These are phyloP conservation scores for Adansonia digitata DNA, from an alignment of 345 rosid species.

Conservation along the genomic window DNA sequence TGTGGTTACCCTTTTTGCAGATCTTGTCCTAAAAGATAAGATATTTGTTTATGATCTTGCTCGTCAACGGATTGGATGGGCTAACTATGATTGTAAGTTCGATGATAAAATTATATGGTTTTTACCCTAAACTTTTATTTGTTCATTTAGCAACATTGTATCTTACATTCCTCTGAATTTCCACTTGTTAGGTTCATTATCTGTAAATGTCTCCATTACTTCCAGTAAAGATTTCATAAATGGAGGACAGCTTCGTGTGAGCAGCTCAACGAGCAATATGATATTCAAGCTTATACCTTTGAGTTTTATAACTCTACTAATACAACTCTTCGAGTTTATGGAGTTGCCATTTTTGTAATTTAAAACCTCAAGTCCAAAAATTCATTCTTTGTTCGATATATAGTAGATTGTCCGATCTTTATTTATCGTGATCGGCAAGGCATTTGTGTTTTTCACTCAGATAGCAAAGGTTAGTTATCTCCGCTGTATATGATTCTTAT, in stretches of 20 bases:
- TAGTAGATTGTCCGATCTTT: constrained; percentile 18
- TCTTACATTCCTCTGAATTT: neutral
- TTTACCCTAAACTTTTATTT: neutral
- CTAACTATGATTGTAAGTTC: constrained; percentile 86
- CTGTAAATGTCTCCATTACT: constrained; percentile 84
- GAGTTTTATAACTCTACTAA: constrained; percentile 28
- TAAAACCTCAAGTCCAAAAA: constrained; percentile 12
- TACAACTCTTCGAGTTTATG: constrained; percentile 30
- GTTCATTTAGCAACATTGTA: neutral
- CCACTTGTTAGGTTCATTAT: constrained; percentile 53
- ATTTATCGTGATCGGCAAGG: constrained; percentile 27
- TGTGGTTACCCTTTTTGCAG: constrained; percentile 39
- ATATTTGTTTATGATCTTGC: constrained; percentile 87
- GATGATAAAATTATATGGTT: neutral
- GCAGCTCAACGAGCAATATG: constrained; percentile 41
- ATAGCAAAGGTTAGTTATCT: constrained; percentile 13
- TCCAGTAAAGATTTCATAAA: constrained; percentile 60
- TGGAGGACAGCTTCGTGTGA: constrained; percentile 46
- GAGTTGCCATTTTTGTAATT: constrained; percentile 36
- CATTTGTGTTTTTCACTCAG: constrained; percentile 12
- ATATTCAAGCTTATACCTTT: constrained; percentile 36
- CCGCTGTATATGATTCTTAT: constrained; percentile 3
- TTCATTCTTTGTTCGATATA: constrained; percentile 22
- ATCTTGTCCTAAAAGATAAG: constrained; percentile 89
- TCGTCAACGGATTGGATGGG: constrained; percentile 83